Evolutionary conservation across 2,329 filamentous ascomycete genomes (phyloP), one percentile per base, ranked within the genome.

Genomic region (Microcera coccophila): DNA sequence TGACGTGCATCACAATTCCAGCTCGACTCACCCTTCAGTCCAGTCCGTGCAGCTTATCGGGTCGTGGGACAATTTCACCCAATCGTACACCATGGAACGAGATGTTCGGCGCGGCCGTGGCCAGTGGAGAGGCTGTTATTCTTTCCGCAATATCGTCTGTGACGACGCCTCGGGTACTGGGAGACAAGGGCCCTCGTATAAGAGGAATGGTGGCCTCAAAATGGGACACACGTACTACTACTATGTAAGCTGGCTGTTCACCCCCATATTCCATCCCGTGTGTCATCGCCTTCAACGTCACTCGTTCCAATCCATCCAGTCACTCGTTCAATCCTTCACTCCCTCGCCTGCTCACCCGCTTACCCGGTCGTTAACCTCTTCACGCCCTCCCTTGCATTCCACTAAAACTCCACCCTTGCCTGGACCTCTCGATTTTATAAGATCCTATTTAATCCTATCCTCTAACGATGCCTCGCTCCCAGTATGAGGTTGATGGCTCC

Each of bases 201-300:
- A 73, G 69, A 79, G 88, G 56, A 79, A 79, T 54, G 90, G 90
- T 44, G 90, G 86, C 39, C 75, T 96, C 51, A 93, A 85, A 66
- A 95, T 95, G 87, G 90, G 90, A 34, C 82, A 85, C 47, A 93
- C 85, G 14, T 96, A 96, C 67, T 96, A 91, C 77, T 97, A 95
- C 73, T 96, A 93, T 69, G 89, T 94, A 72, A 69, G 86, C 75
- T 34, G 36, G 18, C 21, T 32, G 21, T 36, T 38, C 34, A 38
- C 17, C 33, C 17, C 24, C 31, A 19, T 39, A 24, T 46, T 36
- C 33, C 35, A 22, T 36, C 41, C 17, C 31, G 24, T 9, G 9
- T 28, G 24, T 9, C 14, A 28, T 28, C 24, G 48, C 42, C 22
- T 42, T 40, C 41, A 49, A 43, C 39, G 34, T 36, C 41, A 36